phyloP scores from a whole-genome alignment of 2,329 filamentous ascomycete genomes.

The Rhynchosporium secalis region DNA sequence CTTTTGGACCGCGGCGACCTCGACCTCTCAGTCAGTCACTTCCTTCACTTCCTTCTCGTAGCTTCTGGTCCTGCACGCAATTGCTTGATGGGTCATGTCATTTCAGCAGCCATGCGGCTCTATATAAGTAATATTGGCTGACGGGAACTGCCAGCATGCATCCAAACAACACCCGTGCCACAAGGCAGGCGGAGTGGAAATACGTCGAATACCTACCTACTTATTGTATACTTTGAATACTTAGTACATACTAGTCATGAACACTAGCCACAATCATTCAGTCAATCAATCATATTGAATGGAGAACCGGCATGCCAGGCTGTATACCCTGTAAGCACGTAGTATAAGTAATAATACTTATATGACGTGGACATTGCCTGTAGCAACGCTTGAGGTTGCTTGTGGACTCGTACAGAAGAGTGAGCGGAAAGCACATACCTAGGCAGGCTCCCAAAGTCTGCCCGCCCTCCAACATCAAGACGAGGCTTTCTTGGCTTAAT shows the following conservation, averaged over 20 bases:
- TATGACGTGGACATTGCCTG: conserved; percentile 18
- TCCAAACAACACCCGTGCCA: conserved; percentile 20
- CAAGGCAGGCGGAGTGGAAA: conserved; percentile 32
- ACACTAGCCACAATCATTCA: conserved; percentile 12
- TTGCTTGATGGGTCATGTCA: conserved; percentile 8
- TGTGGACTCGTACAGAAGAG: background rate
- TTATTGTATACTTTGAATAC: too few relatives aligned
- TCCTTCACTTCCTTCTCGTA: too few relatives aligned
- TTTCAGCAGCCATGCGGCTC: conserved; percentile 3
- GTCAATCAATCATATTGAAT: background rate
- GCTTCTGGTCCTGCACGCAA: background rate
- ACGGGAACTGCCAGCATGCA: conserved; percentile 18
- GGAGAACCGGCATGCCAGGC: background rate
- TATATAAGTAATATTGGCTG: conserved; percentile 17
- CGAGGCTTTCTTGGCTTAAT: conserved; percentile 5
- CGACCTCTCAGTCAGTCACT: too few relatives aligned
- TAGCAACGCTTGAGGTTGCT: conserved; percentile 7
- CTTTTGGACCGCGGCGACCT: too few relatives aligned
- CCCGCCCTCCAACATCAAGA: background rate
- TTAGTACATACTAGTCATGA: conserved; percentile 5
- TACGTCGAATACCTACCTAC: background rate
- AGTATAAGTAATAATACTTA: background rate
- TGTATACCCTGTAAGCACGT: background rate
- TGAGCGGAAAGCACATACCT: background rate
- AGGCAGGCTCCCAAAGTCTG: conserved; percentile 1